Evolutionary conservation across 176 grass and related monocot genomes (phyloP).

Genomic region (Oryza brachyantha): DNA sequence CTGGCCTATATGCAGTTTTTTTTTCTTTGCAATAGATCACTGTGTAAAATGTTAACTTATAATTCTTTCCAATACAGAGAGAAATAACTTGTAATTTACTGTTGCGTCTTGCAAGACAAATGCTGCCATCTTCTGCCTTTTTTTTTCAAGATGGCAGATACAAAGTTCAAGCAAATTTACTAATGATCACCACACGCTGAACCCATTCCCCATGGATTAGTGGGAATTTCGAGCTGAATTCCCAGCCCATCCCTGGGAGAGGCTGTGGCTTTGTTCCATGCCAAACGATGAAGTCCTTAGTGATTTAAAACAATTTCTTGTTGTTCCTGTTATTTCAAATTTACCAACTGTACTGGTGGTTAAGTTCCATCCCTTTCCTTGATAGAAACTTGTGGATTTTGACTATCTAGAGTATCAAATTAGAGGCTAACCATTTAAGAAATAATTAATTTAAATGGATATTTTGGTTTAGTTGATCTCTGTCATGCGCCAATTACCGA

Average conservation of each 20-base stretch:
- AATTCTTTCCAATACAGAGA: background rate
- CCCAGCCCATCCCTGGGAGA: background rate
- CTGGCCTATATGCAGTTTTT: background rate
- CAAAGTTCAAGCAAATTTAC: conserved; percentile 5
- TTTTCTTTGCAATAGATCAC: background rate
- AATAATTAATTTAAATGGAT: background rate
- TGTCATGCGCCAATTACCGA: background rate
- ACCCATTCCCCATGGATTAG: no score
- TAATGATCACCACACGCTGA: background rate
- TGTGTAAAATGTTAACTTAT: background rate
- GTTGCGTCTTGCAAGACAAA: background rate
- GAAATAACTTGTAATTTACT: background rate
- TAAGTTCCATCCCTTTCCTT: background rate
- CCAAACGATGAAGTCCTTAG: background rate
- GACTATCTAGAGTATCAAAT: background rate
- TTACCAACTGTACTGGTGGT: background rate
- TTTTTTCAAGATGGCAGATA: background rate
- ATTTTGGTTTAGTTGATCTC: background rate
- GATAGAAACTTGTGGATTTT: background rate
- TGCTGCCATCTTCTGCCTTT: background rate
- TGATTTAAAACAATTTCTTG: background rate
- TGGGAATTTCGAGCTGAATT: no score
- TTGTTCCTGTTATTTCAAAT: background rate
- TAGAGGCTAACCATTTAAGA: background rate
- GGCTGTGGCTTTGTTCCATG: background rate